Base-by-base conservation (phyloP, 306 rosid genomes). In the Alnus rubra region DNA sequence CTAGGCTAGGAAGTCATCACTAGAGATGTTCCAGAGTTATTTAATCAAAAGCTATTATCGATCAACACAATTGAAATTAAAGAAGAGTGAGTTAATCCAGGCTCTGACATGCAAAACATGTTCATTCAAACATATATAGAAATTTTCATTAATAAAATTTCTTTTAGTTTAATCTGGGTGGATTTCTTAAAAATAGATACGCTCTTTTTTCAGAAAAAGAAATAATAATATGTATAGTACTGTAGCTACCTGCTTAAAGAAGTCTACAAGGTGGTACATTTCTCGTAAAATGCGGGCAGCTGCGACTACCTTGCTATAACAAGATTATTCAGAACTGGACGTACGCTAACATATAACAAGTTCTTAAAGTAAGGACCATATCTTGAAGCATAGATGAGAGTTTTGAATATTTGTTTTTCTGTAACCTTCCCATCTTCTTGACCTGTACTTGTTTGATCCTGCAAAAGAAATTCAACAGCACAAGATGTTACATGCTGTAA, bases 321-420 rank as follows among this genome's bases (percentile, higher is more conserved):
- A 64, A 37, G 28, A 42, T 68, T 68, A 42, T 9, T 68, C 52
- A 18, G 30, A 42, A 8, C 44, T 42, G 9, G 72, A 42, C 72
- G 7, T 39, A 39, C 44, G 45, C 51, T 68, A n/a, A 68, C 33
- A 68, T 68, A 68, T 18, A n/a, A 18, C 30, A 12, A 18, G 8
- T n/a, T n/a, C 42, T 42, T 14, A 68, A 68, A 18, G 31, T 4
- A 49, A 1, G 51, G 31, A 68, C 10, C 65, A 59, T 59, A 30
- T 59, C 72, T 68, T n/a, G 51, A 68, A 42, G 72, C 72, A 12
- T 37, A 39, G 49, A 42, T 42, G 72, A 68, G 72, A 42, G 50
- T 42, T 9, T 39, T 18, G 28, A 14, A 59, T 8, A 39, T 18
- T 39, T 16, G 49, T 16, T 37, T 67, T 67, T 10, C 51, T 42